phyloP scores from a whole-genome alignment of 1,139 yeast genomes.

The Waltiozyma sp. region DNA sequence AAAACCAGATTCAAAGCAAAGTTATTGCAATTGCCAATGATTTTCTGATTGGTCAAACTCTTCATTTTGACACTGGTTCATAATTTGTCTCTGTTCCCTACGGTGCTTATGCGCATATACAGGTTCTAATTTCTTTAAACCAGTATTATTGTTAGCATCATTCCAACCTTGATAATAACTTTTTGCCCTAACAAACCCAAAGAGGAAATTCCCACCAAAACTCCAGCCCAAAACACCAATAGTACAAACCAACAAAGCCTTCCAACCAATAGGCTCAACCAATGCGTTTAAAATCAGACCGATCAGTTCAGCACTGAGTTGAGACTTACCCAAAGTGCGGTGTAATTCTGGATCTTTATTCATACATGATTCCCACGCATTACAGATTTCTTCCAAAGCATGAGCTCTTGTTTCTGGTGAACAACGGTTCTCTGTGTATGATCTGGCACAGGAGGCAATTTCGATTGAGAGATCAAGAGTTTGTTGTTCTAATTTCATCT shows the following conservation, averaged over 20 bases:
- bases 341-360: slow-evolving; percentile 34
- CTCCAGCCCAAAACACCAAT: slow-evolving; percentile 17
- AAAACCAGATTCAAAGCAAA: too few relatives aligned
- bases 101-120: too few relatives aligned
- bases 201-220: slow-evolving; percentile 25
- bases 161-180: slow-evolving; percentile 23
- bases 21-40: too few relatives aligned
- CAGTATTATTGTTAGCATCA: not conserved
- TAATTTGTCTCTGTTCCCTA: too few relatives aligned
- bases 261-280: slow-evolving; percentile 51
- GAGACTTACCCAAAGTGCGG: slow-evolving; percentile 29
- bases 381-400: slow-evolving; percentile 44
- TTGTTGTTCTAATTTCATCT: slow-evolving; percentile 30
- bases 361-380: slow-evolving; percentile 55
- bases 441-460: slow-evolving; percentile 30
- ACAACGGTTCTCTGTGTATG: slow-evolving; percentile 46
- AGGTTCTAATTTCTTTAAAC: too few relatives aligned
- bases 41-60: too few relatives aligned
- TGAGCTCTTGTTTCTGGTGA: slow-evolving; percentile 47
- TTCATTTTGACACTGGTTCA: too few relatives aligned
- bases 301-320: slow-evolving; percentile 50
- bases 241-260: slow-evolving; percentile 34
- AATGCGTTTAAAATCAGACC: slow-evolving; percentile 54
- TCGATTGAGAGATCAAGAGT: slow-evolving; percentile 14
- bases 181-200: slow-evolving; percentile 28